A percentile compares a stretch with the other conserved stretches of the same genome.
These are phyloP conservation scores for Cystobasidium tubakii DNA, from an alignment of 768 basidiomycete genomes.

Conservation along the genomic window DNA sequence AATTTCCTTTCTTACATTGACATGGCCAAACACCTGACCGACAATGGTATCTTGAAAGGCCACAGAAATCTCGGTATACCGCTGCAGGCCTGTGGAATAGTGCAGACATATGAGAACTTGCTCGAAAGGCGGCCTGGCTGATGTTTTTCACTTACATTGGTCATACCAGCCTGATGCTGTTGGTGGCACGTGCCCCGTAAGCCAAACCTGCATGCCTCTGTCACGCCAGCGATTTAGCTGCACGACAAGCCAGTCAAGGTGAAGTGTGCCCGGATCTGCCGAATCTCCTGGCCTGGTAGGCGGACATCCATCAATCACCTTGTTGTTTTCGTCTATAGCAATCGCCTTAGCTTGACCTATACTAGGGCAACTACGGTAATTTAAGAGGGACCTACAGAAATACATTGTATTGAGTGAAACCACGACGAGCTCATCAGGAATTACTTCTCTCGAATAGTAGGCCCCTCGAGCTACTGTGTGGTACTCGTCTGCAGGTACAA, in stretches of 20 bases:
- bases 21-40: slow-evolving; percentile 64
- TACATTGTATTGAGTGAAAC: slow-evolving; percentile 85
- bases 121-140: no score
- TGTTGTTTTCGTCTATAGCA: slow-evolving; percentile 41
- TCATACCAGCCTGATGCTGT: slow-evolving; percentile 67
- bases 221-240: slow-evolving; percentile 65
- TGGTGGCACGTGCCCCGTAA: slow-evolving; percentile 76
- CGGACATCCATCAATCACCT: slow-evolving; percentile 47
- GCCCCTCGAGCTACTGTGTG: slow-evolving; percentile 83
- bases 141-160: slow-evolving; percentile 16
- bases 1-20: background rate
- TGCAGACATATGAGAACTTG: background rate
- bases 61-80: slow-evolving; percentile 56
- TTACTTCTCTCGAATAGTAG: slow-evolving; percentile 73
- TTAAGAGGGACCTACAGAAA: slow-evolving; percentile 60
- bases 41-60: slow-evolving; percentile 80
- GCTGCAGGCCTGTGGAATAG: slow-evolving; percentile 16
- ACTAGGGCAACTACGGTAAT: background rate
- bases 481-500: slow-evolving; percentile 61
- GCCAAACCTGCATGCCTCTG: slow-evolving; percentile 62
- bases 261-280: slow-evolving; percentile 73
- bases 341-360: no score
- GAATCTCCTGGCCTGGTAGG: slow-evolving; percentile 52
- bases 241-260: slow-evolving; percentile 85
- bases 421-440: slow-evolving; percentile 64